Base-by-base conservation (phyloP, 768 basidiomycete genomes). In the Phylloporus arenicola region DNA sequence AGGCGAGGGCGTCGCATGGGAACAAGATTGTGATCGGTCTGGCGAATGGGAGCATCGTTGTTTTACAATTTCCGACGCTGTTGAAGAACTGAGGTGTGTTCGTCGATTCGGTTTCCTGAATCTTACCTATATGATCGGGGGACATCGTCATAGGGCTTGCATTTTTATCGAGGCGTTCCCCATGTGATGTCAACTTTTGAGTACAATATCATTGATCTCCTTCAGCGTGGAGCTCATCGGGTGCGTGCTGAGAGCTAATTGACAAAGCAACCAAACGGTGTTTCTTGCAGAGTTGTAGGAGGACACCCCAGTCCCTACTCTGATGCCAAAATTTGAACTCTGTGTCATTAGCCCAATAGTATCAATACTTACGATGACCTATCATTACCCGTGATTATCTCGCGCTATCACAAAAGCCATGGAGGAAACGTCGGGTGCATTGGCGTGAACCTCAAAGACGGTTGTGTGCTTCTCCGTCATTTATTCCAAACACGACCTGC, bases 11-110 rank as follows among this genome's bases (percentile, higher is more conserved):
- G 19, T 66, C 64, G 10, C 37, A 48, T 7, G 55, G 54, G n/a
- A 46, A 58, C 27, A 58, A 27, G 13, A 54, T 68, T 34, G 65
- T 53, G 35, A 57, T 66, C 30, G 65, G 65, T 17, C 43, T 66
- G 39, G 64, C 58, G 13, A 66, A 63, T 13, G 65, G 65, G 47
- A 54, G 64, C 16, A 55, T 66, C 14, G 56, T 66, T n/a, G 56
- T 66, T 20, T 0, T 66, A 45, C 53, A 34, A 2, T 67, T 66
- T 53, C 65, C 63, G 46, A 27, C 16, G 25, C 4, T 52, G 55
- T 19, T n/a, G 46, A 43, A 29, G 43, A 16, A 14, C 17, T 46
- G 24, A 35, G 29, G 9, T n/a, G 9, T n/a, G 6, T 10, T 30
- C 29, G 8, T 30, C 29, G 29, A 16, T 13, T 14, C 13, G 30